These are phyloP conservation scores for Marchantia polymorpha DNA, from an alignment of 225 moss, liverwort and hornwort species.

Conservation along the genomic window DNA sequence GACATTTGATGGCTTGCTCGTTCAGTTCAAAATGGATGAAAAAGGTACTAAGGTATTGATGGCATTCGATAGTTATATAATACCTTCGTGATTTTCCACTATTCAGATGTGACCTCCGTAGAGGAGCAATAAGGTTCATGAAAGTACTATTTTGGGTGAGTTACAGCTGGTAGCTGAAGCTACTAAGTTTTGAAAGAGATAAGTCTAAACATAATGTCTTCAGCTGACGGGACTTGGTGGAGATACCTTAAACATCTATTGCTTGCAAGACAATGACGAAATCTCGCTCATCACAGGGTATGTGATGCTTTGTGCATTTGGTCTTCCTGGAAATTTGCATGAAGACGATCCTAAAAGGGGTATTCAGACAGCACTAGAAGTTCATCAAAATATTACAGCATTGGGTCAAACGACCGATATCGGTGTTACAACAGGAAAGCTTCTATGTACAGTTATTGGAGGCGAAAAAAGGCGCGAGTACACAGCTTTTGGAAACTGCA, in stretches of 20 bases:
- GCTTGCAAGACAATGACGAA: not conserved
- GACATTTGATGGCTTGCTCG: slow-evolving; percentile 47
- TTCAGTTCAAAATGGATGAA: slow-evolving; percentile 58
- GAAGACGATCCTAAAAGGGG: slow-evolving; percentile 56
- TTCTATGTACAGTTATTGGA: slow-evolving; percentile 50
- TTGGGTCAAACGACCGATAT: slow-evolving; percentile 38
- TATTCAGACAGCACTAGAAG: slow-evolving; percentile 44
- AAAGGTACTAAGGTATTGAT: slow-evolving; percentile 33
- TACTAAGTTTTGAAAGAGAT: too few species aligned
- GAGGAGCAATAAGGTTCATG: not conserved
- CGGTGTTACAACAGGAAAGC: slow-evolving; percentile 53
- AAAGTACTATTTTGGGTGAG: not conserved
- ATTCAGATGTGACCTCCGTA: not conserved
- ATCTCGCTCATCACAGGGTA: slow-evolving; percentile 32
- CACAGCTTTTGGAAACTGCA: slow-evolving; percentile 52
- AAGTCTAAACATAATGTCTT: too few species aligned
- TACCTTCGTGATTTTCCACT: not conserved
- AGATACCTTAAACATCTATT: not conserved
- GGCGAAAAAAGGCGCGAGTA: slow-evolving; percentile 45
- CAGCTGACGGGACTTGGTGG: too few species aligned
- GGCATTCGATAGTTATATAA: not conserved
- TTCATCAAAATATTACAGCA: slow-evolving; percentile 23
- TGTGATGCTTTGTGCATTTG: slow-evolving; percentile 56
- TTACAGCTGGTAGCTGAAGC: too few species aligned
- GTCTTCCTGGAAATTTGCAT: slow-evolving; percentile 51